Conservation (phyloP, 108 stramenopile genomes). For the Hondaea fermentalgiana region DNA sequence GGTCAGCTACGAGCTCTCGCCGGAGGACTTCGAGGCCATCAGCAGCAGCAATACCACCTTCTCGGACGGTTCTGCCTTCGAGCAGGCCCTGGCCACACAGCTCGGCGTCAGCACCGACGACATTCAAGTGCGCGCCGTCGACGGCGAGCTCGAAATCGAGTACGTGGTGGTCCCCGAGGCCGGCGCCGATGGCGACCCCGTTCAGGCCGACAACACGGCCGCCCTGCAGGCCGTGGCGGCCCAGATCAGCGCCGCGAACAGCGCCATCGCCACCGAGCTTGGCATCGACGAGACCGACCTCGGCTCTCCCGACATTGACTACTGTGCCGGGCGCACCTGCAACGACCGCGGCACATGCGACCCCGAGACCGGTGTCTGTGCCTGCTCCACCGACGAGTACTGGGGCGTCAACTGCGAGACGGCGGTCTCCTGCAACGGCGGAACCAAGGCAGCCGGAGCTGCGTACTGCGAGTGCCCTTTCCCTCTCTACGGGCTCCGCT, state of each 20-base stretch:
- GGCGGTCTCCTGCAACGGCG: background rate
- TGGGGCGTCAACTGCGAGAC: background rate
- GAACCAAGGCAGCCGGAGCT: background rate
- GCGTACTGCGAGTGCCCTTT: background rate
- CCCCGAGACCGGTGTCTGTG: background rate
- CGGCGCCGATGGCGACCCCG: background rate
- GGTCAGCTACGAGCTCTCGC: background rate
- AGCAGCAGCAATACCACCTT: background rate
- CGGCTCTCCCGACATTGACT: background rate
- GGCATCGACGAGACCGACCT: background rate
- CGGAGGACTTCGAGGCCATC: background rate
- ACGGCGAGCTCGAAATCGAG: background rate
- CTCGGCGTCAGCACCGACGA: background rate
- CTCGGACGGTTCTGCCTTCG: background rate
- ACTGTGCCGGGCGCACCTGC: background rate
- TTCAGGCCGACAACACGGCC: background rate
- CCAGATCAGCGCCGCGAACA: background rate
- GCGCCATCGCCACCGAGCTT: too few species aligned
- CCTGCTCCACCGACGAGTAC: background rate
- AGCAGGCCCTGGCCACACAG: background rate
- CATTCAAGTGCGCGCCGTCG: background rate
- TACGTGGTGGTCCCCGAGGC: background rate
- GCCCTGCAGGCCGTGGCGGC: background rate
- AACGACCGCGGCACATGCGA: background rate
- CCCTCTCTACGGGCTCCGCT: background rate